Base-by-base conservation (phyloP, 2,329 filamentous ascomycete species). In the Botrytis aclada region DNA sequence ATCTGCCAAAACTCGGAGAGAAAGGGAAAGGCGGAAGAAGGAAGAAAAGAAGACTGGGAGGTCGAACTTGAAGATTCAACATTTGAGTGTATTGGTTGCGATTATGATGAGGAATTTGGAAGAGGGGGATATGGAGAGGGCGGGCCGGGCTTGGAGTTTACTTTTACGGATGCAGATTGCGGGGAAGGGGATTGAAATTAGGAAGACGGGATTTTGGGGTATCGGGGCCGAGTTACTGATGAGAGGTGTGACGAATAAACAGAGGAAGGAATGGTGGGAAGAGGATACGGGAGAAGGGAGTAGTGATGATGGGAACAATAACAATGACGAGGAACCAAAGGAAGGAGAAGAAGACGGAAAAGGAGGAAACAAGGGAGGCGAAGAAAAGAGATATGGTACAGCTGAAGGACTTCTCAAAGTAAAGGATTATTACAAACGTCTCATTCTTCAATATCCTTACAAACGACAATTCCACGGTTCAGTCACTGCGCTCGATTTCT, bases 141-240 rank as follows among this genome's bases (percentile, higher is more conserved):
- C 95, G 0, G 88, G 88, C 67, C 86, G 92, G 74, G 92, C 93
- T 0, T 95, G 93, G 86, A 91, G 89, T 1, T 83, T 97, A 76
- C 85, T 97, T 45, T 81, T 94, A 64, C 88, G 91, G 66, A 86
- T 89, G 64, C 87, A 86, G 67, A 83, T 90, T 37, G 76, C 72
- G 20, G 89, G 89, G 4, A 81, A 82, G 65, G 83, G 83, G 10
- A 84, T 95, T 32, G 93, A 97, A 80, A 81, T 95, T 65, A 88
- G 94, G 56, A 85, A 84, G 32, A 86, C 90, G 78, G 87, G 89
- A 51, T 87, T 92, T 76, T 98, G 95, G 95, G 91, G 91, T 22
- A 87, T 97, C 62, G 94, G 93, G 0, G 93, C 93, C 3, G 95
- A 97, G 82, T 88, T 98, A 32, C 83, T 97, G 72, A 89, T 97